These are phyloP conservation scores for Cercospora sp. DNA, from an alignment of 2,329 filamentous ascomycete genomes.

Conservation along the genomic window DNA sequence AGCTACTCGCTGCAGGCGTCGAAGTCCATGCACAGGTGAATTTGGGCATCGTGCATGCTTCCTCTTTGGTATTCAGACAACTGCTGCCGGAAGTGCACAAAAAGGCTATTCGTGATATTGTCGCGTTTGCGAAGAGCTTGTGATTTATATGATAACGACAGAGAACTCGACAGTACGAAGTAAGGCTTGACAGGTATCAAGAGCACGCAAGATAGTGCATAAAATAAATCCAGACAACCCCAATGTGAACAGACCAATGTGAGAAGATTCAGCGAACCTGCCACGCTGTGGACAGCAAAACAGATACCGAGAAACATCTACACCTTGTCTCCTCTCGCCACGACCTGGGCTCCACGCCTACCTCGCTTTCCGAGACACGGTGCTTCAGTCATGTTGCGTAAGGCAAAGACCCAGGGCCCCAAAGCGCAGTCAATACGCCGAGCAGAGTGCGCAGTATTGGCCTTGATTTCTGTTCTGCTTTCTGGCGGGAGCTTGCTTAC, in stretches of 20 bases:
- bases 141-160: background rate
- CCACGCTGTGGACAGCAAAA: too few relatives aligned
- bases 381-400: background rate
- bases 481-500: background rate
- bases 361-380: too few relatives aligned
- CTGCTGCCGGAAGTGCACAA: constrained; percentile 32
- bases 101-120: constrained; percentile 28
- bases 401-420: background rate
- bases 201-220: background rate
- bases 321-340: too few relatives aligned
- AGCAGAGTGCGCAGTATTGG: background rate
- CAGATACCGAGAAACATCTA: too few relatives aligned
- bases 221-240: too few relatives aligned
- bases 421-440: background rate
- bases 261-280: too few relatives aligned
- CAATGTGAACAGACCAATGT: too few relatives aligned
- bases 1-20: constrained; percentile 32
- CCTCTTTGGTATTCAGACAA: constrained; percentile 30
- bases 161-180: background rate
- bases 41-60: constrained; percentile 32
- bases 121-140: constrained; percentile 32
- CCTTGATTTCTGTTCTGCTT: background rate
- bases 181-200: background rate
- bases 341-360: too few relatives aligned
- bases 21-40: constrained; percentile 30